Evolutionary conservation across 2,329 filamentous ascomycete genomes (phyloP), one percentile per base, ranked within the genome.

Genomic region (Tolypocladium tundrense): DNA sequence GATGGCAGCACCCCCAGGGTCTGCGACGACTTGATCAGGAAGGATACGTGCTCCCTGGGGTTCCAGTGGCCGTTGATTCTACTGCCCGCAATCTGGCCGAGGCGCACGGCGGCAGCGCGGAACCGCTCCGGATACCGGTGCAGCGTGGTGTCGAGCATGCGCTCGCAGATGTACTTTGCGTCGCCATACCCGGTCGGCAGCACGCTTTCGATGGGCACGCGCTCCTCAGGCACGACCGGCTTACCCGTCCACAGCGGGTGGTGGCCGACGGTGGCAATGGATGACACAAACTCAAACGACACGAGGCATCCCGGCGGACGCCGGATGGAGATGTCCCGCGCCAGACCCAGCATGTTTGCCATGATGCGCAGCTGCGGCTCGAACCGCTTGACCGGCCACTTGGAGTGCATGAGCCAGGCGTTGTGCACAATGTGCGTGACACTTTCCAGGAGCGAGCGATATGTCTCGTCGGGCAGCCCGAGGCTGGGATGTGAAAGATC

Each of bases 41-140:
- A 79, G 0, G 69, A 62, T 13, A 82, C 65, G 60, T 82, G 77
- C 62, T 83, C 79, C 27, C 71, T 69, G 0, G 73, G 67, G 60
- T 84, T 84, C 82, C 81, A 84, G 62, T 76, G 77, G 0, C 80
- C 80, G 57, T 68, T 80, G 0, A 56, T 69, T 3, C 62, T 72
- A 0, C 74, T 78, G 0, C 81, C 81, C 1, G 80, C 70, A 42
- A 84, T 78, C 64, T 84, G 82, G 0, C 77, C 81, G 0, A 75
- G 69, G 0, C 80, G 73, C 0, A 77, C 73, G 0, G 65, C 66
- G 69, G 74, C 76, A 0, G 75, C 59, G 11, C 72, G 72, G 67
- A 83, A 80, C 1, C 59, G 65, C 0, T 69, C 57, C 0, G 74
- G 74, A 60, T 76, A 64, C 13, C 67, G 63, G 58, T 75, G 73